Evolutionary conservation across 2,329 filamentous ascomycete species (phyloP), one percentile per base, ranked within the genome.

Genomic region (Byssothecium circinans): DNA sequence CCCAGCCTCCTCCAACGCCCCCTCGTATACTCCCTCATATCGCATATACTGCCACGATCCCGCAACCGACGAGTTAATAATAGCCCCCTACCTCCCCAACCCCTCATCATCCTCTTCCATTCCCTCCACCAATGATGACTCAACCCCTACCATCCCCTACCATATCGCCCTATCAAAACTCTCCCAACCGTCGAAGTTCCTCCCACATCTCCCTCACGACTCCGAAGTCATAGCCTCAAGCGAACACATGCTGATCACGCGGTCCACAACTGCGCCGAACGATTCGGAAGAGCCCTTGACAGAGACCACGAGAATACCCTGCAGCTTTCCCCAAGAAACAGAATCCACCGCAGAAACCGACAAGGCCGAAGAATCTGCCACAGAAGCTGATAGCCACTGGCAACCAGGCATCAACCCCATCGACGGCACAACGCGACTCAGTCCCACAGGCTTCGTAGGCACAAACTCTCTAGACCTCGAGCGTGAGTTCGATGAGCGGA

Each of bases 391-490:
- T 19, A 39, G 44, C 8, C 27, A 33, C 15, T 43, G 49, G 38
- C 29, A 43, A 12, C 36, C 19, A 14, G 27, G 42, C 2, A 53
- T 67, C 1, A 71, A 70, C n/a, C 68, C 67, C 2, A 61, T 71
- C 12, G 68, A 71, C 32, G 68, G 67, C 15, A 71, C 67, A 0
- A 56, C 65, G 1, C 58, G 64, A 1, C 56, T 68, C 2, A 61
- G 54, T 14, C 67, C 66, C 4, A 69, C 66, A 1, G 67, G 66
- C n/a, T 69, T 64, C 46, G 65, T 63, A 12, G 61, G 65, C 4
- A 7, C 35, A 5, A 58, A 62, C 7, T 55, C 57, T 8, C 42
- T 50, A 2, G 61, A 61, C 18, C 7, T 53, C 14, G 60, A 64
- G 29, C 45, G 58, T 1, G 63, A 63, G 14, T 65, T 64, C 36